These are phyloP conservation scores for Nannizziopsis barbatae DNA, from an alignment of 2,329 filamentous ascomycete species.

Conservation along the genomic window DNA sequence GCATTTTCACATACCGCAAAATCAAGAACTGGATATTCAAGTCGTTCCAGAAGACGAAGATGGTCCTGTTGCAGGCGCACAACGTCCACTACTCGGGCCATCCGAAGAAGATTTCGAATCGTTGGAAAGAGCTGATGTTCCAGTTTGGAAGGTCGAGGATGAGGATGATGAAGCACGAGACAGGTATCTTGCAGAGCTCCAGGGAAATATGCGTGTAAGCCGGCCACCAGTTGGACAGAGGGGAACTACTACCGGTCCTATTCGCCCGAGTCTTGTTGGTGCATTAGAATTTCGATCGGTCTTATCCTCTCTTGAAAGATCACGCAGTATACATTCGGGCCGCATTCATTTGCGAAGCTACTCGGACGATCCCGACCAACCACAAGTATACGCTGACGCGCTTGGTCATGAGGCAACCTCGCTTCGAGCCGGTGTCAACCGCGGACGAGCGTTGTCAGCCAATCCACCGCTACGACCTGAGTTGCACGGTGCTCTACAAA, in stretches of 20 bases:
- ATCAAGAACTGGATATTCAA: constrained; percentile 48
- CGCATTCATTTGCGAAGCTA: constrained; percentile 59
- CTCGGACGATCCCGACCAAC: constrained; percentile 51
- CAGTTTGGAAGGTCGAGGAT: constrained; percentile 42
- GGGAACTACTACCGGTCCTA: constrained; percentile 66
- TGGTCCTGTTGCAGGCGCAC: constrained; percentile 29
- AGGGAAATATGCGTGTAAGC: constrained; percentile 82
- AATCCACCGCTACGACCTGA: constrained; percentile 40
- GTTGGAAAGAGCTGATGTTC: constrained; percentile 44
- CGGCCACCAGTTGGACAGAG: constrained; percentile 55
- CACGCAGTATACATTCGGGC: constrained; percentile 61
- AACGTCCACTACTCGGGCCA: constrained; percentile 33
- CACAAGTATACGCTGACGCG: constrained; percentile 23
- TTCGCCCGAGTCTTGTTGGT: constrained; percentile 84
- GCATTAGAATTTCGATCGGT: constrained; percentile 89
- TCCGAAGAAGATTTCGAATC: constrained; percentile 55
- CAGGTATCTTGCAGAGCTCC: constrained; percentile 64
- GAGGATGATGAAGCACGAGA: constrained; percentile 47
- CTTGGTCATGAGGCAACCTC: constrained; percentile 13
- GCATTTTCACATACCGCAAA: constrained; percentile 54
- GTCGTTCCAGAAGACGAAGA: constrained; percentile 48
- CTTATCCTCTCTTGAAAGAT: constrained; percentile 72
- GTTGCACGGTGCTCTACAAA: constrained; percentile 35
- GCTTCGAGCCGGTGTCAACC: constrained; percentile 15
- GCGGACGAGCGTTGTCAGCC: constrained; percentile 47